Evolutionary conservation across 208 protist genomes (phyloP).

Genomic region (Crithidia sp.): DNA sequence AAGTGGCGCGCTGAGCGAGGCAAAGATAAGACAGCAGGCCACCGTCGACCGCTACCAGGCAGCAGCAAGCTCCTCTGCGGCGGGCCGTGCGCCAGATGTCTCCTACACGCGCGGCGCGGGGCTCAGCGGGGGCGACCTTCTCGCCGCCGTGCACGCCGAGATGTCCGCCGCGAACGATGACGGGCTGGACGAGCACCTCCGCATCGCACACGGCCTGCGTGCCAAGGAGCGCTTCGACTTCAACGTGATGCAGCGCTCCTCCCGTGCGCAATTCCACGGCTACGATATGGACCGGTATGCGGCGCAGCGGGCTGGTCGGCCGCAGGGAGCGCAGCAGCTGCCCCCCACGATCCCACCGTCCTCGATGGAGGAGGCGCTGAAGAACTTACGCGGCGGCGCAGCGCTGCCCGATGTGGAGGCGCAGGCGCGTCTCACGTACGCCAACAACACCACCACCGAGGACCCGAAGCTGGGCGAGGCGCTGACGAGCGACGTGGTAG

Average conservation of each 20-base stretch:
- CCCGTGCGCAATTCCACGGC: slow-evolving; percentile 72
- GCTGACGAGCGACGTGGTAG: slow-evolving; percentile 63
- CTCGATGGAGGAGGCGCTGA: slow-evolving; percentile 84
- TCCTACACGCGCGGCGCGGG: slow-evolving; percentile 27
- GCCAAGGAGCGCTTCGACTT: slow-evolving; percentile 88
- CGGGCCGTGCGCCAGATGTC: slow-evolving; percentile 10
- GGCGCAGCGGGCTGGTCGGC: slow-evolving; percentile 77
- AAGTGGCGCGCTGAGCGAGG: slow-evolving; percentile 56
- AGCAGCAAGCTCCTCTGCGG: slow-evolving; percentile 2
- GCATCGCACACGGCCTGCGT: slow-evolving; percentile 73
- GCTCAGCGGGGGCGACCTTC: slow-evolving; percentile 34
- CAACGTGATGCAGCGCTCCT: slow-evolving; percentile 69
- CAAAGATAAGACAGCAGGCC: slow-evolving; percentile 50
- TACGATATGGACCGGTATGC: slow-evolving; percentile 86
- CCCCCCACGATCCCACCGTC: slow-evolving; percentile 48
- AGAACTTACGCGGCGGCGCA: slow-evolving; percentile 46
- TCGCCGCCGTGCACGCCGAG: slow-evolving; percentile 18
- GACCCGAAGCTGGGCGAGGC: slow-evolving; percentile 75
- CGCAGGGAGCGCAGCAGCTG: slow-evolving; percentile 74
- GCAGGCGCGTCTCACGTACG: slow-evolving; percentile 48
- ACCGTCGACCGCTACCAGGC: slow-evolving; percentile 58
- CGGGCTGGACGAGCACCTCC: slow-evolving; percentile 64
- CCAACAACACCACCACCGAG: slow-evolving; percentile 73
- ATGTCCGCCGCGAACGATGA: slow-evolving; percentile 37
- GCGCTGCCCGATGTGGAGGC: slow-evolving; percentile 42